phyloP scores from a whole-genome alignment of 2,329 filamentous ascomycete species.

The Phyllosticta citriasiana region DNA sequence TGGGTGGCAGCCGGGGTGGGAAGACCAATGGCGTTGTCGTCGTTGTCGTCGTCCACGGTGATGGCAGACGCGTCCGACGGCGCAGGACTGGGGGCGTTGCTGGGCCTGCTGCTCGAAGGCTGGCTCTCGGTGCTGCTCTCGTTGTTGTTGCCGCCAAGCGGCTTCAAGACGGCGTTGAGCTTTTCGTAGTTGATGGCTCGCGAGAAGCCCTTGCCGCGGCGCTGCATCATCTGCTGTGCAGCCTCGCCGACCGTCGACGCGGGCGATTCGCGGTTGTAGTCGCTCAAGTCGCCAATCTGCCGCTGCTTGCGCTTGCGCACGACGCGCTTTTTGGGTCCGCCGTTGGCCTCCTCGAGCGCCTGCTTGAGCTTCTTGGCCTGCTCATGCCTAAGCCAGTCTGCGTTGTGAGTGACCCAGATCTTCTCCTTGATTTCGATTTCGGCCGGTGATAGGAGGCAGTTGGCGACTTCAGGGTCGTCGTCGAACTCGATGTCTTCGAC shows the following conservation, averaged over 20 bases:
- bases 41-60: background rate
- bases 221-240: constrained; percentile 35
- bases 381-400: constrained; percentile 80
- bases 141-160: background rate
- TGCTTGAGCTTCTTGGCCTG: constrained; percentile 73
- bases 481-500: constrained; percentile 69
- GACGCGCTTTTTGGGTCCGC: constrained; percentile 39
- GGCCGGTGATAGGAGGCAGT: constrained; percentile 62
- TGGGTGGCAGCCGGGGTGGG: background rate
- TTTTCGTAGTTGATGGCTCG: constrained; percentile 38
- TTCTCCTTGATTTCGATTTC: constrained; percentile 78
- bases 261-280: constrained; percentile 24
- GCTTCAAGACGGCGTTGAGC: constrained; percentile 21
- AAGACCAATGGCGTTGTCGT: background rate
- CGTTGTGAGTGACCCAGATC: constrained; percentile 92
- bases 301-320: constrained; percentile 29
- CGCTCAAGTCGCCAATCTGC: constrained; percentile 30
- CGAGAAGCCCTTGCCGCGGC: constrained; percentile 32
- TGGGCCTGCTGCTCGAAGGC: constrained; percentile 3
- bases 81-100: constrained; percentile 3
- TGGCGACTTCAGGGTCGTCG: constrained; percentile 76
- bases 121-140: background rate
- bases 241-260: constrained; percentile 35
- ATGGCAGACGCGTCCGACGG: background rate
- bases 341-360: constrained; percentile 49